A percentile compares a stretch with the other conserved stretches of the same genome.
These are phyloP conservation scores for Curvularia spicifera DNA, from an alignment of 2,329 filamentous ascomycete species.

Conservation along the genomic window DNA sequence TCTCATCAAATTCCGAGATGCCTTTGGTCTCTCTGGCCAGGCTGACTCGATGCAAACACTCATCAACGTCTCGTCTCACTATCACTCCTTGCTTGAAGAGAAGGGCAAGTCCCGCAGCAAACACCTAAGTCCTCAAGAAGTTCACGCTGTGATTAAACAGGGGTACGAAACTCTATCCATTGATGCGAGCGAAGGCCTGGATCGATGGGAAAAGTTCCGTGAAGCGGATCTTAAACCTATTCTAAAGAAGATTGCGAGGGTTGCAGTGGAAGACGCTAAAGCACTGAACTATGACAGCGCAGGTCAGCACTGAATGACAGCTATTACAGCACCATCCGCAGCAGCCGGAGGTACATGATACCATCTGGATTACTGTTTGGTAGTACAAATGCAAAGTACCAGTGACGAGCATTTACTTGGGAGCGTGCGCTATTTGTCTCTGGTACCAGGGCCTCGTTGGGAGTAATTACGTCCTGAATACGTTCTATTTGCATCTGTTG, in stretches of 20 bases:
- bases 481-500: not conserved
- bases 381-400: not conserved
- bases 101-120: slow-evolving; percentile 61
- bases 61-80: slow-evolving; percentile 82
- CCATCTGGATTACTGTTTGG: not conserved
- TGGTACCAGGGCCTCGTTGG: slow-evolving; percentile 2
- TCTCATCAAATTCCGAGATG: slow-evolving; percentile 79
- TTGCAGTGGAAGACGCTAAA: slow-evolving; percentile 75
- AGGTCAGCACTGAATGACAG: slow-evolving; percentile 1
- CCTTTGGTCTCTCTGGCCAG: slow-evolving; percentile 62
- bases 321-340: not conserved
- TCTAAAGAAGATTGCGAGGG: slow-evolving; percentile 85
- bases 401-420: not conserved
- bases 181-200: slow-evolving; percentile 83
- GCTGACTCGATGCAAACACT: slow-evolving; percentile 77
- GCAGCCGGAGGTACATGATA: not conserved
- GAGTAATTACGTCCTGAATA: not conserved
- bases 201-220: slow-evolving; percentile 83
- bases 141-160: slow-evolving; percentile 90
- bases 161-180: slow-evolving; percentile 96
- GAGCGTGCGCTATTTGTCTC: not conserved
- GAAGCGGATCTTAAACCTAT: slow-evolving; percentile 85
- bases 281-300: slow-evolving; percentile 48
- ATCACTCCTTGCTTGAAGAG: slow-evolving; percentile 77
- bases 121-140: slow-evolving; percentile 80